Evolutionary conservation across 1,284 basidiomycete species (phyloP), one percentile per base, ranked within the genome.

Genomic region (Fomes fomentarius): DNA sequence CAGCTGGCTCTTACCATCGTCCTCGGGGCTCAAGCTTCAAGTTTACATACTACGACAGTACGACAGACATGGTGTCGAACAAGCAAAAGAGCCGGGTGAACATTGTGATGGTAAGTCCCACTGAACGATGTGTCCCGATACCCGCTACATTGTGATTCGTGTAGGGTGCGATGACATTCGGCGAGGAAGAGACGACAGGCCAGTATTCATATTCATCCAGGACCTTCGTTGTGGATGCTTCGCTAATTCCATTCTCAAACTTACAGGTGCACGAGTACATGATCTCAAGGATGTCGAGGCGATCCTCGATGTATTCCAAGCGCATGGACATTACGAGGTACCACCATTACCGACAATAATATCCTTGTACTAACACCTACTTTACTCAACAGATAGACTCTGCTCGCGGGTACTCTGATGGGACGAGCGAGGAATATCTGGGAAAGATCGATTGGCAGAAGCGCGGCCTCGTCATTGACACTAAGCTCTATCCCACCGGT

Each of bases 261-360:
- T 24, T 22, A 30, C 34, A 68, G 68, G 70, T 39, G 76, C 79
- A 1, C 76, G 83, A 3, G 78, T 85, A 4, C 74, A 81, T 60
- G 74, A 80, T 56, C 57, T 86, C 31, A 71, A 78, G 53, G 76
- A 78, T 15, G 75, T 82, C 22, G 74, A 77, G 40, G 73, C 72
- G 1, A 85, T 86, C 47, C 67, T 86, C 25, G 79, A 85, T 60
- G 74, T 79, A 26, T 85, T 86, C 66, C 75, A 77, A 28, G 70
- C 73, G 7, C 83, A 86, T 66, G 84, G 85, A 0, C 84, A 85
- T 61, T 72, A 60, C 31, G 79, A 81, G 67, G 73, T 77, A 33
- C 39, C 58, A n/a, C 1, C 5, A 11, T 33, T n/a, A n/a, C n/a
- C n/a, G n/a, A n/a, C n/a, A 15, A 33, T 34, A 1, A n/a, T 15